Percentiles rank a stretch among this genome's conserved stretches.
These are phyloP conservation scores for Miamiensis avidus DNA, from an alignment of 169 alveolate genomes.

Conservation along the genomic window DNA sequence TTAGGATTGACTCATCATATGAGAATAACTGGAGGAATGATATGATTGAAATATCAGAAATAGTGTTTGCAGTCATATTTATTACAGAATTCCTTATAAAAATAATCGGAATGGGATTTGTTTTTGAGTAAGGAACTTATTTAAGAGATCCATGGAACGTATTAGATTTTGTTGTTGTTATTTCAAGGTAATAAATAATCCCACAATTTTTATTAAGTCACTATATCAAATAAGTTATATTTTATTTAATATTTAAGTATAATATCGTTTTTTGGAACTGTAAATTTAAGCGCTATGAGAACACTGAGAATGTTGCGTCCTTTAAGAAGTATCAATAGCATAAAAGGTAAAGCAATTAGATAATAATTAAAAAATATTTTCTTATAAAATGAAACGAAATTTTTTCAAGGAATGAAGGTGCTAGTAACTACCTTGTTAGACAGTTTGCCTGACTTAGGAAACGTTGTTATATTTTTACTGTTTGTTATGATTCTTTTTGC, in stretches of 20 bases:
- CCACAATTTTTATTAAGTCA: conserved; percentile 58
- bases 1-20: conserved; percentile 1
- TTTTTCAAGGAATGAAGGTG: conserved; percentile 47
- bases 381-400: no score
- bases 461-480: conserved; percentile 54
- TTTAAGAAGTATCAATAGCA: conserved; percentile 60
- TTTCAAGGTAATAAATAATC: conserved; percentile 29
- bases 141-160: conserved; percentile 78
- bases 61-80: conserved; percentile 16
- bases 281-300: conserved; percentile 53
- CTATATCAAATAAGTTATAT: conserved; percentile 54
- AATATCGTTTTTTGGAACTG: conserved; percentile 45
- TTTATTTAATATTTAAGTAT: conserved; percentile 46
- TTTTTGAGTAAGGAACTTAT: conserved; percentile 55
- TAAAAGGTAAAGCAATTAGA: conserved; percentile 37
- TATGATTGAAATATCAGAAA: neutral
- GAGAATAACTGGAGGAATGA: conserved; percentile 16
- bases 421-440: conserved; percentile 55
- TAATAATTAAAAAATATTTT: neutral
- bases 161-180: conserved; percentile 76
- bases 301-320: conserved; percentile 70
- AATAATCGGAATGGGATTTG: conserved; percentile 53
- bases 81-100: conserved; percentile 24
- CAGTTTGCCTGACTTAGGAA: conserved; percentile 57
- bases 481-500: conserved; percentile 63